A percentile compares a stretch with the other conserved stretches of the same genome.
These are phyloP conservation scores for Aspergillus diversus DNA, from an alignment of 495 filamentous ascomycete genomes.

Conservation along the genomic window DNA sequence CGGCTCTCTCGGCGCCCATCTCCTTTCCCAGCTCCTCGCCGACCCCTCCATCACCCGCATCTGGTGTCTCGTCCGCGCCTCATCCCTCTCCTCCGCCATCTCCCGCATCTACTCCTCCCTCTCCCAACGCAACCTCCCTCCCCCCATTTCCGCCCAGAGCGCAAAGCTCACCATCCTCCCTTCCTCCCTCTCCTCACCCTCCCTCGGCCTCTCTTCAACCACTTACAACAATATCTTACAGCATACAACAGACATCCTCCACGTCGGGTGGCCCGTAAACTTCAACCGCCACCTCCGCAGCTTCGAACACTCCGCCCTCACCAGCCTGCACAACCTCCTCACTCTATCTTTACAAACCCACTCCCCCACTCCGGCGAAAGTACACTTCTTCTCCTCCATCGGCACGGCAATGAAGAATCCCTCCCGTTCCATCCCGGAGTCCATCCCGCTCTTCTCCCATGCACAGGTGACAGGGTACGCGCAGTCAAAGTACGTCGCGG, in stretches of 20 bases:
- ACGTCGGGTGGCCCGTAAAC: background rate
- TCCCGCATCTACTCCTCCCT: too few relatives aligned
- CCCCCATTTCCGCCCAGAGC: background rate
- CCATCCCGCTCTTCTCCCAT: background rate
- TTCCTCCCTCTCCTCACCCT: background rate
- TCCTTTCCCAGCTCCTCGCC: background rate
- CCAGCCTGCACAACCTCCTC: background rate
- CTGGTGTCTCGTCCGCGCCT: background rate
- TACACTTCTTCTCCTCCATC: background rate
- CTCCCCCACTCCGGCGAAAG: background rate
- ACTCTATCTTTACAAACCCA: too few relatives aligned
- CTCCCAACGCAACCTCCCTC: background rate
- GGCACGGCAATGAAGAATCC: too few relatives aligned
- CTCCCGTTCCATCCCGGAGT: background rate
- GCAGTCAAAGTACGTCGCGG: background rate
- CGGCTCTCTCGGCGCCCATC: background rate
- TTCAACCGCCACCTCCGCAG: background rate
- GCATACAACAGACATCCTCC: background rate
- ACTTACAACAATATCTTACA: background rate
- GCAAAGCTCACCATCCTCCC: background rate
- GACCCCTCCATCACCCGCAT: background rate
- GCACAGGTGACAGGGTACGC: background rate
- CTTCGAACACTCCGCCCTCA: background rate
- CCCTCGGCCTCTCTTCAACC: background rate
- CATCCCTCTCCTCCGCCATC: too few relatives aligned